Conservation (phyloP, 2,329 filamentous ascomycete species). For the Arthrinium puccinioides region DNA sequence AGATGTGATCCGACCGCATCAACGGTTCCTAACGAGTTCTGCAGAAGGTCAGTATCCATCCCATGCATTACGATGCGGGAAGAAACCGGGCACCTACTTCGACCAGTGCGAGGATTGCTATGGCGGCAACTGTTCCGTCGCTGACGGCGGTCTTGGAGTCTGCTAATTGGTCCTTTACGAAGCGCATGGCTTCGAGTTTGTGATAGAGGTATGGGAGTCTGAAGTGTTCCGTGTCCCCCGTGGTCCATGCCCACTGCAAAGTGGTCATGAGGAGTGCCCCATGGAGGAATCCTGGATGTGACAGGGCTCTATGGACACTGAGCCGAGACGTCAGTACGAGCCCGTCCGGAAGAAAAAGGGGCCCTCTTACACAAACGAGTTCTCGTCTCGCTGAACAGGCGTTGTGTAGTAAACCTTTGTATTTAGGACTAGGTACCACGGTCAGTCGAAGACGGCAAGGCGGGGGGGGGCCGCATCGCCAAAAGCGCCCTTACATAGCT, state of each 20-base stretch:
- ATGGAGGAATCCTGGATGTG: conserved; percentile 37
- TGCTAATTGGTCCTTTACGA: conserved; percentile 34
- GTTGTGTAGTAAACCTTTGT: conserved; percentile 33
- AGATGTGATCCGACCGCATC: conserved; percentile 36
- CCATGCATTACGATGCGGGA: no score
- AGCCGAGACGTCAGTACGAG: conserved; percentile 5
- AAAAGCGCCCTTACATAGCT: conserved; percentile 28
- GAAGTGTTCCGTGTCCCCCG: conserved; percentile 35
- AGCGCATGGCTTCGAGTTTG: conserved; percentile 38
- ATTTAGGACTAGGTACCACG: conserved; percentile 32
- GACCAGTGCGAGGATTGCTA: conserved; percentile 34
- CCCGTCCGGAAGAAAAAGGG: no score
- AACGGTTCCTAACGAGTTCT: conserved; percentile 35
- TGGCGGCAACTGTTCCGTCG: conserved; percentile 34
- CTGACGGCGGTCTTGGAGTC: conserved; percentile 28
- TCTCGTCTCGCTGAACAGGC: conserved; percentile 26
- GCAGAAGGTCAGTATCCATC: conserved; percentile 6
- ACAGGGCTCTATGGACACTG: conserved; percentile 35
- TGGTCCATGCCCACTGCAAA: conserved; percentile 38
- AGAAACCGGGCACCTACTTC: conserved; percentile 24
- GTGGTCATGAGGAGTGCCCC: conserved; percentile 36
- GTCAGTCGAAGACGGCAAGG: no score
- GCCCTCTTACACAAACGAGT: conserved; percentile 27
- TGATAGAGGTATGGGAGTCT: conserved; percentile 37
- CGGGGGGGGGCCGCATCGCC: no score